Conservation (phyloP, 768 basidiomycete genomes). For the Mycena epipterygia region DNA sequence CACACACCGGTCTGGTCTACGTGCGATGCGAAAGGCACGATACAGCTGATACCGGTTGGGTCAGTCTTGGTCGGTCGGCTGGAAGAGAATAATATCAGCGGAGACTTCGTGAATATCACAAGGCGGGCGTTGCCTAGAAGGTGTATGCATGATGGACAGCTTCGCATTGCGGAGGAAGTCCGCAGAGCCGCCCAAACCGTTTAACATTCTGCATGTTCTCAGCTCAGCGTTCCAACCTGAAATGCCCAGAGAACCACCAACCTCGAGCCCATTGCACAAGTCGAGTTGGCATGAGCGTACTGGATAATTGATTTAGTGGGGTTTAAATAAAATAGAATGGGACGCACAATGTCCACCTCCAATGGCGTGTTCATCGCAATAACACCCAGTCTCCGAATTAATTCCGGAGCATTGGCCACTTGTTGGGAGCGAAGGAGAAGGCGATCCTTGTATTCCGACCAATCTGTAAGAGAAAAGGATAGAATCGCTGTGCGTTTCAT, state of each 20-base stretch:
- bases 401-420: slow-evolving; percentile 64
- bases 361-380: slow-evolving; percentile 68
- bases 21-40: slow-evolving; percentile 63
- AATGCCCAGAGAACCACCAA: slow-evolving; percentile 10
- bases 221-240: background rate
- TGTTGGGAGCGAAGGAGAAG: slow-evolving; percentile 64
- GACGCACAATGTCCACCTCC: slow-evolving; percentile 60
- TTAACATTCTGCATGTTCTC: slow-evolving; percentile 53
- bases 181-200: slow-evolving; percentile 62
- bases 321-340: background rate
- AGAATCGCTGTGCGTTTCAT: background rate
- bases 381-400: slow-evolving; percentile 61
- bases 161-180: slow-evolving; percentile 66
- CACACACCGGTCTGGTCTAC: slow-evolving; percentile 62
- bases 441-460: slow-evolving; percentile 60
- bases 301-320: slow-evolving; percentile 22
- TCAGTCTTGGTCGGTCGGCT: slow-evolving; percentile 62
- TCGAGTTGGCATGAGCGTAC: slow-evolving; percentile 68
- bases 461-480: slow-evolving; percentile 46
- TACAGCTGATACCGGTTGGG: slow-evolving; percentile 64
- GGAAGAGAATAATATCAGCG: background rate
- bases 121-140: slow-evolving; percentile 48
- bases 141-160: slow-evolving; percentile 65
- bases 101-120: background rate
- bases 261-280: slow-evolving; percentile 61